A percentile compares a stretch with the other conserved stretches of the same genome.
Evolutionary conservation across 2,329 filamentous ascomycete genomes (phyloP).

Genomic region (Hirsutella thompsonii): DNA sequence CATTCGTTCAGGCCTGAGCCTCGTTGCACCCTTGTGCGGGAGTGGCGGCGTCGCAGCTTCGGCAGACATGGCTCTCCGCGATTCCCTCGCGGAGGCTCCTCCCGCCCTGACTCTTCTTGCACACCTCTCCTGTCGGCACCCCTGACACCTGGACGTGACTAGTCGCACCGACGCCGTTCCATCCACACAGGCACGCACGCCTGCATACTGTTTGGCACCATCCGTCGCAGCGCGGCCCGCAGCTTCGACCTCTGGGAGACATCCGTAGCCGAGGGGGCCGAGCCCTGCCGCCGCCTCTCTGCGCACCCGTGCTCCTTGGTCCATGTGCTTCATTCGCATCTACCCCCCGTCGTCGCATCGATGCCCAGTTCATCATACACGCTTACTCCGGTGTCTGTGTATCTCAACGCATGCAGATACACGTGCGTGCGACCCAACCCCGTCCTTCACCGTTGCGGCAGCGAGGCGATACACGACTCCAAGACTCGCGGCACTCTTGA

Average conservation of each 20-base stretch:
- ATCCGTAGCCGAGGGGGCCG: constrained; percentile 2
- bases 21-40: background rate
- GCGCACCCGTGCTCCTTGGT: background rate
- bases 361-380: background rate
- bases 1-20: background rate
- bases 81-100: background rate
- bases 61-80: background rate
- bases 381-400: background rate
- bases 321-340: background rate
- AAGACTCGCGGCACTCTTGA: background rate
- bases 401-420: background rate
- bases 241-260: constrained; percentile 1
- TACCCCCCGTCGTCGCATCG: constrained; percentile 2
- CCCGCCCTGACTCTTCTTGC: background rate
- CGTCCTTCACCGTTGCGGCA: background rate
- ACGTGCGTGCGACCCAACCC: background rate
- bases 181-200: background rate
- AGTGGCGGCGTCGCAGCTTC: background rate
- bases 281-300: background rate
- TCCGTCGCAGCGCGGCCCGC: background rate
- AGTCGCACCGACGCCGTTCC: background rate
- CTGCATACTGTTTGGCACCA: background rate
- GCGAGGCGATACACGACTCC: background rate
- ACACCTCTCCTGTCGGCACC: background rate
- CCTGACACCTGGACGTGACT: background rate